Evolutionary conservation across 176 grass and related monocot species (phyloP).

Genomic region (Carex kokanica): DNA sequence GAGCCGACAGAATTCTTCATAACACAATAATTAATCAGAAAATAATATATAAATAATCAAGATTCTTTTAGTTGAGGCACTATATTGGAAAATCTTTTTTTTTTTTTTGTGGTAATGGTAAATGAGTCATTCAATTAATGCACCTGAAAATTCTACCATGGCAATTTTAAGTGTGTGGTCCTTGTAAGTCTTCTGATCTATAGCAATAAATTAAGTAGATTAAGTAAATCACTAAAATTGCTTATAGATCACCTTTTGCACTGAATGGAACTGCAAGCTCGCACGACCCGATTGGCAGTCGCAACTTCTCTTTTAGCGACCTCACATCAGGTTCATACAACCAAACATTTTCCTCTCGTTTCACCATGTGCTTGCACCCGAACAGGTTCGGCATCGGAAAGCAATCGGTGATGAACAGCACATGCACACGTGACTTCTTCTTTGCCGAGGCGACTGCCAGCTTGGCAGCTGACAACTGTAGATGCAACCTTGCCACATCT

Average conservation of each 20-base stretch:
- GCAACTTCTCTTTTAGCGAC: conserved; percentile 32
- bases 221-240: not conserved
- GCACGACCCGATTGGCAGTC: conserved; percentile 59
- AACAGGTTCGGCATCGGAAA: conserved; percentile 66
- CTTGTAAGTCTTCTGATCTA: not conserved
- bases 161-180: not conserved
- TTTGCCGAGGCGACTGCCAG: conserved; percentile 25
- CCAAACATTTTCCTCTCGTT: conserved; percentile 40
- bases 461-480: conserved; percentile 64
- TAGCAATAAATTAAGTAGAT: not conserved
- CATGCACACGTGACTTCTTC: not conserved
- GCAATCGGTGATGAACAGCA: conserved; percentile 42
- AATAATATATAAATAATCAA: not conserved
- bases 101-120: not conserved
- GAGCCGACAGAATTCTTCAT: not conserved
- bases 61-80: not conserved
- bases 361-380: conserved; percentile 49
- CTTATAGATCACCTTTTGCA: conserved; percentile 8
- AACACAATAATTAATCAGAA: not conserved
- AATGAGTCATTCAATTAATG: not conserved
- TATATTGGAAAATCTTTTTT: not conserved
- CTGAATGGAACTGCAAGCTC: conserved; percentile 44
- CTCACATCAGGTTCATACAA: conserved; percentile 41
- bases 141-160: not conserved
- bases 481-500: conserved; percentile 73